Evolutionary conservation across 2,329 filamentous ascomycete genomes (phyloP).

Genomic region (Botryotinia convoluta): DNA sequence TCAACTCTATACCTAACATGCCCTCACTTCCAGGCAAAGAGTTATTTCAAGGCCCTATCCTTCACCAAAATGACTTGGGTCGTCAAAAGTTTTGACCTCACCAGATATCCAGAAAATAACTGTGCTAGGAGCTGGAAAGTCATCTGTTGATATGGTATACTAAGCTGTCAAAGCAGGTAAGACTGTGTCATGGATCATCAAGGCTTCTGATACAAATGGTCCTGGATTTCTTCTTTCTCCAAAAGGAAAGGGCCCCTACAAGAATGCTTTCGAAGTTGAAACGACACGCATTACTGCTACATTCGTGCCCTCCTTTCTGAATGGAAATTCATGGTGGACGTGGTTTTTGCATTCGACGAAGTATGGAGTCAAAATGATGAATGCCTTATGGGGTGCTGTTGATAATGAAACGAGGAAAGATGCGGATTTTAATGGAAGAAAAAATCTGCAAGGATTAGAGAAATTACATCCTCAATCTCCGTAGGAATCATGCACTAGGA

Average conservation of each 20-base stretch:
- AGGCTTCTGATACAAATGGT: background rate
- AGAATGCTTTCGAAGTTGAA: conserved; percentile 26
- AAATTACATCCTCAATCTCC: conserved; percentile 31
- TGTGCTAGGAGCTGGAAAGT: background rate
- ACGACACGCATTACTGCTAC: conserved; percentile 21
- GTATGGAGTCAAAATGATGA: conserved; percentile 29
- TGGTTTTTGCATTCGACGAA: conserved; percentile 21
- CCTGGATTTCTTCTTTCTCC: background rate
- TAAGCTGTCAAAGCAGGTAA: background rate
- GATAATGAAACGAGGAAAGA: conserved; percentile 31
- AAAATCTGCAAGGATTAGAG: conserved; percentile 31
- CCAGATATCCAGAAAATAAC: background rate
- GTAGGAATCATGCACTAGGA: conserved; percentile 22
- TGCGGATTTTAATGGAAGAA: conserved; percentile 29
- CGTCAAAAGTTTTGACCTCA: background rate
- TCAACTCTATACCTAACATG: background rate
- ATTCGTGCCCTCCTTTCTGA: conserved; percentile 23
- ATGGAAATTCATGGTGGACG: conserved; percentile 24
- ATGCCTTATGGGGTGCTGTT: conserved; percentile 26
- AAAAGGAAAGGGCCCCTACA: conserved; percentile 2
- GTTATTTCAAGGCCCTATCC: background rate
- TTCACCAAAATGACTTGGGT: background rate
- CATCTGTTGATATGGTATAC: background rate
- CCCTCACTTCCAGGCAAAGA: background rate
- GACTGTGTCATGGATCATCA: background rate